Evolutionary conservation across 441 rosid genomes (phyloP).

Genomic region (Corymbia citriodora): DNA sequence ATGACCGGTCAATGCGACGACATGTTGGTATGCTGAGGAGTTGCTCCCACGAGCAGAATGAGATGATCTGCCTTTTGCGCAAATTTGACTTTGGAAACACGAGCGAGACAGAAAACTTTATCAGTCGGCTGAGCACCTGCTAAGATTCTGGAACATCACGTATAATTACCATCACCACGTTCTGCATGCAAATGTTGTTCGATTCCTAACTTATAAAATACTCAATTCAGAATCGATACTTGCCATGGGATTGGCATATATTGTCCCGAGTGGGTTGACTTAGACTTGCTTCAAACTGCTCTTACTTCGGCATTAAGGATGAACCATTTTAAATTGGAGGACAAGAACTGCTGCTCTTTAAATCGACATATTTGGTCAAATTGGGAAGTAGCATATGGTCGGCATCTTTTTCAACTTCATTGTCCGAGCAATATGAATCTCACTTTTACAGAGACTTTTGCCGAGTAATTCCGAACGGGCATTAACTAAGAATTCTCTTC

Average conservation of each 20-base stretch:
- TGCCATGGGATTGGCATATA: background rate
- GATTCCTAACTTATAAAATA: background rate
- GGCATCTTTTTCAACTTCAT: background rate
- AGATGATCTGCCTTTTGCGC: background rate
- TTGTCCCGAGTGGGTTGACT: background rate
- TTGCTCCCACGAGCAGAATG: background rate
- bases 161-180: background rate
- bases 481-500: background rate
- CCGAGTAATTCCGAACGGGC: background rate
- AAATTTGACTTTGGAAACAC: background rate
- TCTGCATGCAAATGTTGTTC: background rate
- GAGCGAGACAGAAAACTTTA: background rate
- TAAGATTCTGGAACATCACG: background rate
- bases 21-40: background rate
- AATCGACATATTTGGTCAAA: background rate
- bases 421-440: no score
- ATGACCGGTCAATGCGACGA: background rate
- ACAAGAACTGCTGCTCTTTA: background rate
- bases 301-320: background rate
- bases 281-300: background rate
- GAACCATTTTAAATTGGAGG: background rate
- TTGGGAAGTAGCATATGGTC: background rate
- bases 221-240: background rate
- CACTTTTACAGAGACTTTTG: no score
- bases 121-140: background rate